These are phyloP conservation scores for Sphagnum tenellum DNA, from an alignment of 225 moss, liverwort and hornwort genomes.

Conservation along the genomic window DNA sequence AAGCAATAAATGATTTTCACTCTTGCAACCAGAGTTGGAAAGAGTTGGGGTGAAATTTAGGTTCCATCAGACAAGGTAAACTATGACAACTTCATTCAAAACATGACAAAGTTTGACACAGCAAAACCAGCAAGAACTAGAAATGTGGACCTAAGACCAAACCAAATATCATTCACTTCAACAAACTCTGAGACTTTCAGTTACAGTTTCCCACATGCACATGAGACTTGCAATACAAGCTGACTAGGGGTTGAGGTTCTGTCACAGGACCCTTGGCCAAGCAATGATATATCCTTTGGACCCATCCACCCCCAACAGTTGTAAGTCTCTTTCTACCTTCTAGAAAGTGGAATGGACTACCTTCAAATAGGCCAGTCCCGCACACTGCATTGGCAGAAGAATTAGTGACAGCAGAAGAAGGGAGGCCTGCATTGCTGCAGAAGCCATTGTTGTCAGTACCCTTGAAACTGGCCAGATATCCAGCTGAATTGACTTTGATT, in stretches of 20 bases:
- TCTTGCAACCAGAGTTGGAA: no score
- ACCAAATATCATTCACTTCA: no score
- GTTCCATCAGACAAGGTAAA: no score
- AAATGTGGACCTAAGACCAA: no score
- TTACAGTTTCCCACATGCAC: conserved; percentile 4
- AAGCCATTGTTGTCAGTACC: conserved; percentile 74
- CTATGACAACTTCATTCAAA: no score
- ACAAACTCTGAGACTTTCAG: conserved; percentile 4
- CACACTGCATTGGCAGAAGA: conserved; percentile 59
- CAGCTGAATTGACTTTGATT: conserved; percentile 34
- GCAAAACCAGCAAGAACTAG: no score
- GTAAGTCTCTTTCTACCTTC: conserved; percentile 27
- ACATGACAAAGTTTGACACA: no score
- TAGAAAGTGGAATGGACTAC: conserved; percentile 75
- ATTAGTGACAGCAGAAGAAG: conserved; percentile 74
- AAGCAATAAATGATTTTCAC: no score
- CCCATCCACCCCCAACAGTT: conserved; percentile 14
- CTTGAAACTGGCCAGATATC: conserved; percentile 59
- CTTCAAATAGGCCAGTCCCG: conserved; percentile 83
- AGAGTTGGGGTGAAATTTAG: no score
- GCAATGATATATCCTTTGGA: neutral
- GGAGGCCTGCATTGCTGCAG: conserved; percentile 42
- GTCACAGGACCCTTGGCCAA: conserved; percentile 15
- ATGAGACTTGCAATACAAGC: neutral
- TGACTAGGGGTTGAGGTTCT: conserved; percentile 6